A percentile compares a stretch with the other conserved stretches of the same genome.
Evolutionary conservation across 345 rosid species (phyloP).

Genomic region (Physaria fendleri): DNA sequence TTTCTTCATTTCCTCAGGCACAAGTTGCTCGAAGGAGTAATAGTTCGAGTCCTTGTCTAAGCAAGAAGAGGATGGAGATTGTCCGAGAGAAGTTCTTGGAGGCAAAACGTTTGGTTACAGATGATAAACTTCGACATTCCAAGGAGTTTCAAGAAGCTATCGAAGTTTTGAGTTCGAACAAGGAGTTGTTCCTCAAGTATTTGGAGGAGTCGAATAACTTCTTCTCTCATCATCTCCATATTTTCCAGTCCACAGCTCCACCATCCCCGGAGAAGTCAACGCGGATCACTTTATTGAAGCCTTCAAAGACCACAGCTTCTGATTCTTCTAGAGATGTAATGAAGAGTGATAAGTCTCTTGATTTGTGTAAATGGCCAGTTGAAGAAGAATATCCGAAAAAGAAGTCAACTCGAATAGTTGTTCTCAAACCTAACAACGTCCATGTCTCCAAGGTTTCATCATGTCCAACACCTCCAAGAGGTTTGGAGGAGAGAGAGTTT

Average conservation of each 20-base stretch:
- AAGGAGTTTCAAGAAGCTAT: slow-evolving; percentile 83
- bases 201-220: slow-evolving; percentile 73
- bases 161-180: slow-evolving; percentile 70
- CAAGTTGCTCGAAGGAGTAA: slow-evolving; percentile 39
- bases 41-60: slow-evolving; percentile 40
- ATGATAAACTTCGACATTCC: slow-evolving; percentile 75
- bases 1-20: slow-evolving; percentile 58
- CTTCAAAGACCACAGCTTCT: slow-evolving; percentile 45
- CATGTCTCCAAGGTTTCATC: slow-evolving; percentile 43
- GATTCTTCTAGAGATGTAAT: slow-evolving; percentile 36
- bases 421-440: slow-evolving; percentile 68
- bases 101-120: slow-evolving; percentile 76
- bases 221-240: slow-evolving; percentile 46
- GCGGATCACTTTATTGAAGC: slow-evolving; percentile 74
- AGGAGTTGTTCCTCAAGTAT: slow-evolving; percentile 70
- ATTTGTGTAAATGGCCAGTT: slow-evolving; percentile 30
- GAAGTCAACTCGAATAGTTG: slow-evolving; percentile 66
- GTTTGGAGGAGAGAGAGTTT: slow-evolving; percentile 43
- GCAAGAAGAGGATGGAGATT: slow-evolving; percentile 66
- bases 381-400: slow-evolving; percentile 47
- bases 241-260: slow-evolving; percentile 40
- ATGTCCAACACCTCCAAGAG: slow-evolving; percentile 45
- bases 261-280: slow-evolving; percentile 52
- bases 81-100: slow-evolving; percentile 85
- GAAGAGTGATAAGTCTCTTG: slow-evolving; percentile 28